Evolutionary conservation across 1,139 yeast genomes (phyloP), one percentile per base, ranked within the genome.

Genomic region (Martiniozyma asiatica): DNA sequence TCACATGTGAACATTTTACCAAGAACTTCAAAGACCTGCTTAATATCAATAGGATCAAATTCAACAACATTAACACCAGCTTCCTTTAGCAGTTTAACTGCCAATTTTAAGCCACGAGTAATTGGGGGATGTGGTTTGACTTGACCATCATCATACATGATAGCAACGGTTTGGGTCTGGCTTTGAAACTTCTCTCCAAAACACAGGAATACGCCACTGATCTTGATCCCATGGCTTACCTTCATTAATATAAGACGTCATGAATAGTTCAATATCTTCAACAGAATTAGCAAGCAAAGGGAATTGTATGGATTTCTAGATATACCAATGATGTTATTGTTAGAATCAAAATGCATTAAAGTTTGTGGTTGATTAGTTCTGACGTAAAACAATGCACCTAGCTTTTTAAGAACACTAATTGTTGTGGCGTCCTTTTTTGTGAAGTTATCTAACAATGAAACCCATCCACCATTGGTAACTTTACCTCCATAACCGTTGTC

Each of bases 361-460:
- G 63, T 50, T 47, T 66, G 72, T 10, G n/a, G n/a, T n/a, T n/a
- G n/a, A n/a, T n/a, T n/a, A n/a, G n/a, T n/a, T n/a, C n/a, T n/a
- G n/a, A n/a, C 73, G 74, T 45, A 71, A 72, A 5, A 75, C 73
- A 9, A n/a, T n/a, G 78, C 79, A 14, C 85, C 85, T 38, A 71
- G 57, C 23, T 65, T 61, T 37, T 64, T 67, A 43, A 74, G 55
- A 25, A 68, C 56, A 35, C 60, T 60, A 12, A 59, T 55, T 22
- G 71, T 64, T 3, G 56, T 56, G 5, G 73, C 65, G 42, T 65
- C 68, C 27, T 59, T 55, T 14, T 50, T 44, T 19, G 71, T 52
- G 19, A 70, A 47, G 40, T 64, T 58, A 29, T 59, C 65, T 22
- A 73, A 49, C 38, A 52, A 43, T 3, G 71, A 55, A n/a, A 71